These are phyloP conservation scores for Calonectria fujianensis DNA, from an alignment of 2,329 filamentous ascomycete species.

Conservation along the genomic window DNA sequence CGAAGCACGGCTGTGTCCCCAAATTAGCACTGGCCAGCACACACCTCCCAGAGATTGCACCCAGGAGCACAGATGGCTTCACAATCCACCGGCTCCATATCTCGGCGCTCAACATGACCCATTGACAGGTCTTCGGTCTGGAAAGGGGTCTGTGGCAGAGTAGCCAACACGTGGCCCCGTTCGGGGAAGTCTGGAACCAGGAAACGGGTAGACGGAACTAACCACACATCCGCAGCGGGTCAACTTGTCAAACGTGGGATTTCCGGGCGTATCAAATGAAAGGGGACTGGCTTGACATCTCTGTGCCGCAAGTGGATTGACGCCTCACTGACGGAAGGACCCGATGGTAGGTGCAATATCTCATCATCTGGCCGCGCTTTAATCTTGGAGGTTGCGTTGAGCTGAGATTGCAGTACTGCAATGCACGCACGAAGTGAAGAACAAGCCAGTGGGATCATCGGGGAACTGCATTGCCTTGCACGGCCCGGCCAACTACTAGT, in stretches of 20 bases:
- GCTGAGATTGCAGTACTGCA: neutral
- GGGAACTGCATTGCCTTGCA: slow-evolving; percentile 17
- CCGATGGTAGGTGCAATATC: too few species aligned
- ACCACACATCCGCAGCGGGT: slow-evolving; percentile 19
- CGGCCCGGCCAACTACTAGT: slow-evolving; percentile 11
- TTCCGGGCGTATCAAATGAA: slow-evolving; percentile 9
- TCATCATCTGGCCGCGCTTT: neutral
- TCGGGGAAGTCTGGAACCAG: slow-evolving; percentile 24
- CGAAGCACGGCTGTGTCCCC: neutral
- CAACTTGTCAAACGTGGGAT: neutral
- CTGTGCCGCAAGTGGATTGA: neutral
- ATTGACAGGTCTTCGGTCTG: slow-evolving; percentile 3
- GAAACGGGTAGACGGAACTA: slow-evolving; percentile 21
- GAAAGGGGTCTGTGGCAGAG: slow-evolving; percentile 6
- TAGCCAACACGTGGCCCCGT: slow-evolving; percentile 15
- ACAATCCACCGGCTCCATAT: slow-evolving; percentile 23
- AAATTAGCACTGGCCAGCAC: slow-evolving; percentile 15
- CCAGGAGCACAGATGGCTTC: slow-evolving; percentile 9
- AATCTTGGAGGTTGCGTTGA: neutral
- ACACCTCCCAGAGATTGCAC: slow-evolving; percentile 10
- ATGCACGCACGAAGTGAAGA: slow-evolving; percentile 4
- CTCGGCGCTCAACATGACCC: slow-evolving; percentile 10
- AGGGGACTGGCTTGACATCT: neutral
- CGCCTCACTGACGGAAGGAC: neutral
- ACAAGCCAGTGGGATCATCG: slow-evolving; percentile 17